These are phyloP conservation scores for Castanea mollissima DNA, from an alignment of 306 rosid genomes.

Conservation along the genomic window DNA sequence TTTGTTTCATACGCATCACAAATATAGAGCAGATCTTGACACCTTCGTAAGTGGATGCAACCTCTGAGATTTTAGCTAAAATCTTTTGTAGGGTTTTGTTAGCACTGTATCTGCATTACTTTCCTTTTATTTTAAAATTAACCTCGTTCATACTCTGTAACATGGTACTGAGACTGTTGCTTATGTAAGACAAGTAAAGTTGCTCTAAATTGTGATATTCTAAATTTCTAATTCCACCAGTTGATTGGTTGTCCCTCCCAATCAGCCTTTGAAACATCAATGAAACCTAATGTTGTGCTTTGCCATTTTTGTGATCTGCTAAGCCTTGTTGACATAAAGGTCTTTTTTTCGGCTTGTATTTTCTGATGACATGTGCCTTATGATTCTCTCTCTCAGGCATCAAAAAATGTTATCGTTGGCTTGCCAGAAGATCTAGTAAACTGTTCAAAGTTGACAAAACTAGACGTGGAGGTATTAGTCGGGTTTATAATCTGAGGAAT, in stretches of 20 bases:
- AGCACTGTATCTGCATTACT: too few relatives aligned
- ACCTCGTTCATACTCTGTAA: too few relatives aligned
- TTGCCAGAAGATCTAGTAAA: slow-evolving; percentile 77
- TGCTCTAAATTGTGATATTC: too few relatives aligned
- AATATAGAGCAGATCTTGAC: neutral
- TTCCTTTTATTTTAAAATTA: too few relatives aligned
- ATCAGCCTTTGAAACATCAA: too few relatives aligned
- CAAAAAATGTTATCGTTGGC: slow-evolving; percentile 67
- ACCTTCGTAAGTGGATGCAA: neutral
- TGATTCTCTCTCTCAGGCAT: slow-evolving; percentile 53
- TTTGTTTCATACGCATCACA: neutral
- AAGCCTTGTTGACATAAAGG: neutral
- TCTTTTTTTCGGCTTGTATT: neutral
- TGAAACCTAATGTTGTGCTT: neutral
- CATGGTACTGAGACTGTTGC: too few relatives aligned
- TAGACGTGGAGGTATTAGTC: slow-evolving; percentile 78
- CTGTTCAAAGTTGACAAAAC: slow-evolving; percentile 79
- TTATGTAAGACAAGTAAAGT: too few relatives aligned
- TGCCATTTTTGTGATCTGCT: neutral
- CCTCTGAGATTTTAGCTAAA: slow-evolving; percentile 5
- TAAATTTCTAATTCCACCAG: too few relatives aligned
- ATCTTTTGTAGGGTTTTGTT: neutral
- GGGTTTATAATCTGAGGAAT: slow-evolving; percentile 18
- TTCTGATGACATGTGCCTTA: slow-evolving; percentile 16
- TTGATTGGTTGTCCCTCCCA: too few relatives aligned